Evolutionary conservation across 1,284 basidiomycete species (phyloP).

Genomic region (Irpex sp.): DNA sequence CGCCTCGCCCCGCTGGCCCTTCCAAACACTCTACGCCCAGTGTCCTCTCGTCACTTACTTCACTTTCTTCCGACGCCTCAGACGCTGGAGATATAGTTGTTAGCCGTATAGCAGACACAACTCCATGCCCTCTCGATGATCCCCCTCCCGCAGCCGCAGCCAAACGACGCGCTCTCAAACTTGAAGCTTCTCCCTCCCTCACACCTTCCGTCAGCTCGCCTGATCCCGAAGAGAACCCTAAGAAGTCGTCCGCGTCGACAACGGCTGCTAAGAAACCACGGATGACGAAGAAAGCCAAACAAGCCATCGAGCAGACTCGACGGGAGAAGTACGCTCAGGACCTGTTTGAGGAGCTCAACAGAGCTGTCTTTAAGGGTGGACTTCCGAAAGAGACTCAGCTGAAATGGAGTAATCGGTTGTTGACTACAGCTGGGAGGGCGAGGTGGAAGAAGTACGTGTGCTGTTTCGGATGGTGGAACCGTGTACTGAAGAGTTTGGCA

Average conservation of each 20-base stretch:
- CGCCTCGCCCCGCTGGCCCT: too few species aligned
- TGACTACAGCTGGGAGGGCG: conserved; percentile 77
- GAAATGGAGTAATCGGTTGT: conserved; percentile 70
- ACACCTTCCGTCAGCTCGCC: neutral
- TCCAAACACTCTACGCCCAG: neutral
- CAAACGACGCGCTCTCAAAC: neutral
- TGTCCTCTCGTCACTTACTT: neutral
- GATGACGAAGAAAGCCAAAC: conserved; percentile 42
- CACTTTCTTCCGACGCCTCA: neutral
- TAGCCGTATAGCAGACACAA: neutral
- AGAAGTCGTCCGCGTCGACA: neutral
- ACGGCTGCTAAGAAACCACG: conserved; percentile 17
- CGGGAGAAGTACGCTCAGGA: conserved; percentile 53
- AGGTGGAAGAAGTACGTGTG: conserved; percentile 56
- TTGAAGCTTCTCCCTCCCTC: neutral
- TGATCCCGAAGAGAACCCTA: neutral
- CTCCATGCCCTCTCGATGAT: neutral
- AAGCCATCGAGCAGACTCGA: conserved; percentile 40
- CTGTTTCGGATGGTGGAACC: neutral
- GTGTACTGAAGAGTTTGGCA: conserved; percentile 19
- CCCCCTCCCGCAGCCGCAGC: neutral
- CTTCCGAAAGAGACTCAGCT: conserved; percentile 66
- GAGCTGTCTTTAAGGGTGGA: conserved; percentile 69
- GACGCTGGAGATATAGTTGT: neutral
- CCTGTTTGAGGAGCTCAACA: conserved; percentile 84